phyloP scores from a whole-genome alignment of 139 green algal genomes.

The Auxenochlorella pyrenoidosa region DNA sequence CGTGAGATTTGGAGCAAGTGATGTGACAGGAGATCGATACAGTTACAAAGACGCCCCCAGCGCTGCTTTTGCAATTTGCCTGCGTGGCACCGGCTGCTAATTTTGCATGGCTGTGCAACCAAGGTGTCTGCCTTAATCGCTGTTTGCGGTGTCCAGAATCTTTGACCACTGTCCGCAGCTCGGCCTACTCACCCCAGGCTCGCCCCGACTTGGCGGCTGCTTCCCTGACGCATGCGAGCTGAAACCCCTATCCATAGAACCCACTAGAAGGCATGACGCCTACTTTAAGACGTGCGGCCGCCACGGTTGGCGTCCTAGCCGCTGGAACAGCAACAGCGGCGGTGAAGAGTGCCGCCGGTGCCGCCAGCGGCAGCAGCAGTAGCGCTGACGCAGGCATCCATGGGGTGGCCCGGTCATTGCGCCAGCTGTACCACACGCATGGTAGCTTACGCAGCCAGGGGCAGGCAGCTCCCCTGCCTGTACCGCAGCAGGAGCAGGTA shows the following conservation, averaged over 20 bases:
- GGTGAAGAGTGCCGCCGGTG: not conserved
- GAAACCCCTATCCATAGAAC: not conserved
- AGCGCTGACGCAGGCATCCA: not conserved
- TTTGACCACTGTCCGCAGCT: too few species aligned
- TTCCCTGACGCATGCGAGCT: not conserved
- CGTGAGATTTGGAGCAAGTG: too few species aligned
- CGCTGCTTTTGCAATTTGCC: too few species aligned
- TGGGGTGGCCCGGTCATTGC: not conserved
- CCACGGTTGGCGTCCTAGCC: not conserved
- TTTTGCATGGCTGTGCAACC: too few species aligned
- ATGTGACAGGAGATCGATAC: too few species aligned
- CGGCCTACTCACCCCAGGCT: not conserved
- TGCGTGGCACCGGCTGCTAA: too few species aligned
- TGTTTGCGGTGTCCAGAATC: too few species aligned
- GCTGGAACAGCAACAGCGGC: not conserved
- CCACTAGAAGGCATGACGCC: not conserved
- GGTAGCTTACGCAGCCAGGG: not conserved
- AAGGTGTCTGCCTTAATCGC: too few species aligned
- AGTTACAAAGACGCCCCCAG: too few species aligned
- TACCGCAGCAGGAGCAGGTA: not conserved
- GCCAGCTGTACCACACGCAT: not conserved
- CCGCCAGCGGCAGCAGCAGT: not conserved
- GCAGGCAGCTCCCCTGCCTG: not conserved
- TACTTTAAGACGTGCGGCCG: not conserved
- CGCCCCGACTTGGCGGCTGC: not conserved